phyloP scores from a whole-genome alignment of 176 grass and related monocot species.

The Juncus inflexus region DNA sequence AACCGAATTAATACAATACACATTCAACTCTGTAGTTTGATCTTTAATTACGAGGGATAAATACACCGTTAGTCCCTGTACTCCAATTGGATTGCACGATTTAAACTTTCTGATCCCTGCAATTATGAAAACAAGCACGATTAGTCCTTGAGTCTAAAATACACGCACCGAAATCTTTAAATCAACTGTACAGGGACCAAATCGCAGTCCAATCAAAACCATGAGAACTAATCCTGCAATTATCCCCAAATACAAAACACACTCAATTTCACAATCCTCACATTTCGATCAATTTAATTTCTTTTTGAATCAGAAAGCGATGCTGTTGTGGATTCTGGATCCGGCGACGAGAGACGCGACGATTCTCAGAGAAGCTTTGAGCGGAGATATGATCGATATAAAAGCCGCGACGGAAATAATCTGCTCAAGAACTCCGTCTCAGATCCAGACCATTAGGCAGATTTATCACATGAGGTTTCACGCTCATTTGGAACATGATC shows the following conservation, averaged over 20 bases:
- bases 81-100: too few species aligned
- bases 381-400: constrained; percentile 55
- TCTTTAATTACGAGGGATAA: neutral
- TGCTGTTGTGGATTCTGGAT: constrained; percentile 89
- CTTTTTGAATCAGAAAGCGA: constrained; percentile 63
- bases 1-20: neutral
- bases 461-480: constrained; percentile 71
- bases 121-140: too few species aligned
- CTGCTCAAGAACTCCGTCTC: constrained; percentile 88
- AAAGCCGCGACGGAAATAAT: constrained; percentile 86
- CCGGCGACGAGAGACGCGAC: constrained; percentile 92
- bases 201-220: too few species aligned
- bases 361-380: constrained; percentile 59
- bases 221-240: too few species aligned
- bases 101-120: too few species aligned
- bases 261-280: neutral
- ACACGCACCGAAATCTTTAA: too few species aligned
- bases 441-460: constrained; percentile 93
- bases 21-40: neutral
- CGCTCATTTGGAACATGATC: constrained; percentile 75
- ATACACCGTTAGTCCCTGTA: too few species aligned
- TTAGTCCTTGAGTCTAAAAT: too few species aligned
- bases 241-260: neutral
- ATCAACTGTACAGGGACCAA: too few species aligned
- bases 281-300: constrained; percentile 24